Evolutionary conservation across 2,329 filamentous ascomycete species (phyloP).

Genomic region (Calycina herbarum): DNA sequence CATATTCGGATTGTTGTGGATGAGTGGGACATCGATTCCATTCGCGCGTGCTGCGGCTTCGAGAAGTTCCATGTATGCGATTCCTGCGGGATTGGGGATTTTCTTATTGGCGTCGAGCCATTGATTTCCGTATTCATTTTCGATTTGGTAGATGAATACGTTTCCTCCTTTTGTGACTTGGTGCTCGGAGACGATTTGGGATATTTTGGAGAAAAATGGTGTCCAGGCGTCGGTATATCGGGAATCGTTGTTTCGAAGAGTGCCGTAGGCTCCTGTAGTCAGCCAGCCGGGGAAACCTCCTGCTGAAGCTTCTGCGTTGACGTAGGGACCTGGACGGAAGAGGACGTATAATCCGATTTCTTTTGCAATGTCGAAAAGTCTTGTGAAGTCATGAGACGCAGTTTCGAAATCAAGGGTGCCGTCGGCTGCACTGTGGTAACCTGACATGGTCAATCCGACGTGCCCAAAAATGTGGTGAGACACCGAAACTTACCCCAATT

Average conservation of each 20-base stretch:
- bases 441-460: constrained; percentile 22
- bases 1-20: constrained; percentile 61
- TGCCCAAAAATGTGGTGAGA: neutral
- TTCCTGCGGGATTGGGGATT: constrained; percentile 49
- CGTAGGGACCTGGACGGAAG: constrained; percentile 67
- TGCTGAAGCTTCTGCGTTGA: constrained; percentile 63
- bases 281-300: constrained; percentile 64
- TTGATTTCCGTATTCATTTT: constrained; percentile 54
- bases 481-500: constrained; percentile 72
- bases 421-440: constrained; percentile 55
- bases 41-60: constrained; percentile 53
- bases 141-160: constrained; percentile 56
- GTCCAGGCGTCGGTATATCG: constrained; percentile 54
- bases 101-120: constrained; percentile 44
- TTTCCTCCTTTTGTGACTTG: constrained; percentile 58
- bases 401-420: constrained; percentile 69
- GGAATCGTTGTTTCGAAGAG: constrained; percentile 52
- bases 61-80: constrained; percentile 58
- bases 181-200: constrained; percentile 51
- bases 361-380: constrained; percentile 73
- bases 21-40: constrained; percentile 59
- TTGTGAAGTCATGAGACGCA: constrained; percentile 55
- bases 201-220: constrained; percentile 53
- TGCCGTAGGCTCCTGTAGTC: constrained; percentile 59
- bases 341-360: constrained; percentile 74